Conservation (phyloP, 2,329 filamentous ascomycete genomes). For the Fusarium hostae region DNA sequence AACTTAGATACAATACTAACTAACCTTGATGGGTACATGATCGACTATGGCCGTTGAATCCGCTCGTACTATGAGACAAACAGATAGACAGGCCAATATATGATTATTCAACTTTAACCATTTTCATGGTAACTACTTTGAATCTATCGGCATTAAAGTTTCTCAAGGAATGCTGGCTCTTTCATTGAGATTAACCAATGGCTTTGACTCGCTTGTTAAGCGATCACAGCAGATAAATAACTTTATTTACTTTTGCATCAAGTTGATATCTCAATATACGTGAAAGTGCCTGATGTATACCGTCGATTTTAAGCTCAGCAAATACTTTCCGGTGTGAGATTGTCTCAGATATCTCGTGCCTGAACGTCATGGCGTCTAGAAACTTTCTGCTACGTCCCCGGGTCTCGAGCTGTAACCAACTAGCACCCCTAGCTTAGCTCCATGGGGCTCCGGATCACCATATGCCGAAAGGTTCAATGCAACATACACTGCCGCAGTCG, state of each 20-base stretch:
- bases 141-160: background rate
- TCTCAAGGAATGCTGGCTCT: background rate
- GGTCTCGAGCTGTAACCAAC: slow-evolving; percentile 31
- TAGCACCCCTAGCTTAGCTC: slow-evolving; percentile 30
- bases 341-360: slow-evolving; percentile 29
- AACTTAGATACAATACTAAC: background rate
- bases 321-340: background rate
- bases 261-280: background rate
- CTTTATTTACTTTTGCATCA: background rate
- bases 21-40: background rate
- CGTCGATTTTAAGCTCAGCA: background rate
- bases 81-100: background rate
- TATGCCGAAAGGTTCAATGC: slow-evolving; percentile 32
- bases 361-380: slow-evolving; percentile 32
- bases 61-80: background rate
- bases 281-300: background rate
- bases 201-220: background rate
- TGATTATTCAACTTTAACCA: background rate
- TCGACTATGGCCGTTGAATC: background rate
- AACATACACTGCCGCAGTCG: slow-evolving; percentile 27
- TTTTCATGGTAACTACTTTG: background rate
- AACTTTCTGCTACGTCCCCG: slow-evolving; percentile 26
- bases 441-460: slow-evolving; percentile 37
- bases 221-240: background rate
- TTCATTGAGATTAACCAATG: background rate